Evolutionary conservation across 306 rosid genomes (phyloP), one percentile per base, ranked within the genome.

Genomic region (Quercus wislizeni): DNA sequence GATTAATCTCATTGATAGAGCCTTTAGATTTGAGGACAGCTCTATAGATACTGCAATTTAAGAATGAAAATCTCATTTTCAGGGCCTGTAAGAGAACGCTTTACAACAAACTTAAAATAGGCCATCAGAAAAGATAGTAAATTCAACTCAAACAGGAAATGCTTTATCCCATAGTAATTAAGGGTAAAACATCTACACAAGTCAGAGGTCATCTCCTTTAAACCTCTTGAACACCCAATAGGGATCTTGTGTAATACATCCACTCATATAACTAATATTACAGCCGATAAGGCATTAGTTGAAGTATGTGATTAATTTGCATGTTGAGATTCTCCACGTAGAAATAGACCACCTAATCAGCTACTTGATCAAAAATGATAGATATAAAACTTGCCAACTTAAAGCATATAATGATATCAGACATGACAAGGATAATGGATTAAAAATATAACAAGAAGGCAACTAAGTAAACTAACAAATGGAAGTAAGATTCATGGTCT

Each of bases 1-100:
- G 97, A 82, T 93, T 96, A 81, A 96, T 88, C 85, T 96, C 98
- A 69, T 89, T 91, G 80, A 93, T 91, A 30, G 89, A 89, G 77
- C 96, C 86, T 76, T 89, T 86, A 55, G 98, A 93, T 81, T 93
- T 93, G 86, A 90, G 90, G 62, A 88, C 93, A 74, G 97, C 84
- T 80, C 86, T 93, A 79, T 96, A 93, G 80, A 96, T 76, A 75
- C 99, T 96, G 93, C 85, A 90, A 55, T 83, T 74, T 31, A 78
- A 61, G 74, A 83, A 72, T 58, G 83, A 69, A 71, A 65, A 57
- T 74, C 59, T 71, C 75, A 55, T 74, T 76, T 79, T 58, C 76
- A 68, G 69, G 79, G 65, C 73, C 59, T 49, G 76, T 56, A 61
- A 56, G 68, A 63, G 41, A 17, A 38, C 63, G 46, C 80, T 74